phyloP scores from a whole-genome alignment of 164 flowering plant genomes.

The Echeveria elegans region DNA sequence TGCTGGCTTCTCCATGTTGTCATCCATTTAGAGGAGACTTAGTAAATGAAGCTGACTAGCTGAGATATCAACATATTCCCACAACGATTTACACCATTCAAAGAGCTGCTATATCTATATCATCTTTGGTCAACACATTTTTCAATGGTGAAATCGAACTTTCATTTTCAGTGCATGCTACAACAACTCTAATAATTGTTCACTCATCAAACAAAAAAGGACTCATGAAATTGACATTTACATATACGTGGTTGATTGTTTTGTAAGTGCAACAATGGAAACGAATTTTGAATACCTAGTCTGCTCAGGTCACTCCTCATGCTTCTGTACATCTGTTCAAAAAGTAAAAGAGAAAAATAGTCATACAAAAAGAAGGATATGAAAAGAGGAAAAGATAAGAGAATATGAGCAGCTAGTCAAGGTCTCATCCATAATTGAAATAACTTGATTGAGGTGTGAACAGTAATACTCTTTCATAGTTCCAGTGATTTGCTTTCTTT shows the following conservation, averaged over 20 bases:
- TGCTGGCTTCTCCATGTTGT: neutral
- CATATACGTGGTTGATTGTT: neutral
- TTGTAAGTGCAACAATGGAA: neutral
- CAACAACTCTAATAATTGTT: neutral
- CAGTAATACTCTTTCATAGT: neutral
- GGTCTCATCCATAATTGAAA: neutral
- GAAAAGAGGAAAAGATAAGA: neutral
- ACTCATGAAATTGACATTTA: neutral
- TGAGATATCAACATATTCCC: slow-evolving; percentile 1
- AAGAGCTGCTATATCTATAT: neutral
- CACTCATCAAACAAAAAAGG: neutral
- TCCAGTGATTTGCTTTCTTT: neutral
- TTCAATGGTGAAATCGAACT: neutral
- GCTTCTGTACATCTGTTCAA: slow-evolving; percentile 69
- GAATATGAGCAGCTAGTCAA: neutral
- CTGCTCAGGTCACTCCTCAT: slow-evolving; percentile 43
- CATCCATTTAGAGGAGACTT: neutral
- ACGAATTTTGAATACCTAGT: slow-evolving; percentile 28
- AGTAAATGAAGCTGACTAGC: slow-evolving; percentile 4
- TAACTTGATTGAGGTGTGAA: slow-evolving; percentile 7
- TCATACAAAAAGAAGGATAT: neutral
- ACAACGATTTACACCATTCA: neutral
- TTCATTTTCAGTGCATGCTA: neutral
- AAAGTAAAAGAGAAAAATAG: slow-evolving; percentile 9
- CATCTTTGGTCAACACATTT: neutral